These are phyloP conservation scores for Scedosporium minutisporum DNA, from an alignment of 2,329 filamentous ascomycete genomes.

Conservation along the genomic window DNA sequence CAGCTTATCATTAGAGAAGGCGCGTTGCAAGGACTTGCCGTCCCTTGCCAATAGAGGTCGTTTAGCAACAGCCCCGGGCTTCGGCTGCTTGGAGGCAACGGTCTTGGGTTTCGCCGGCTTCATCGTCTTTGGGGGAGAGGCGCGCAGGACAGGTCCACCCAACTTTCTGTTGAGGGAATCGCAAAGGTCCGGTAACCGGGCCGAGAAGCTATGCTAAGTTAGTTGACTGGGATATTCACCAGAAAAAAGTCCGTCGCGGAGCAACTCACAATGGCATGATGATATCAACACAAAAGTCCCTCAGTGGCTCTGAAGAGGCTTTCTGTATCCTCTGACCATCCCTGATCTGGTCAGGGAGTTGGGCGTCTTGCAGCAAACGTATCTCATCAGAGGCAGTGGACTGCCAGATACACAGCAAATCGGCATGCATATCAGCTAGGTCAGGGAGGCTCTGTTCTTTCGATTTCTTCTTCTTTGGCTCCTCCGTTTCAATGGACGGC, in stretches of 20 bases:
- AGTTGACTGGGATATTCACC: slow-evolving; percentile 17
- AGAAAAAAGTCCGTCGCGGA: no score
- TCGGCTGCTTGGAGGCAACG: slow-evolving; percentile 29
- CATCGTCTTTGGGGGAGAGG: slow-evolving; percentile 38
- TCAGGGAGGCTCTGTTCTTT: slow-evolving; percentile 54
- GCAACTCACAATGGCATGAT: slow-evolving; percentile 63
- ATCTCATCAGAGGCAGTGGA: slow-evolving; percentile 57
- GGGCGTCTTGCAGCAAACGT: slow-evolving; percentile 38
- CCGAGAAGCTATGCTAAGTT: slow-evolving; percentile 51
- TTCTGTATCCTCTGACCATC: slow-evolving; percentile 29
- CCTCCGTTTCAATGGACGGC: slow-evolving; percentile 10
- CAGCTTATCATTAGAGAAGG: slow-evolving; percentile 50
- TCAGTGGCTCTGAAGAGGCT: slow-evolving; percentile 50
- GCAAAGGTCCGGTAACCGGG: slow-evolving; percentile 63
- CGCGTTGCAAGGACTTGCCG: slow-evolving; percentile 48
- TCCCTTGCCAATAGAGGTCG: slow-evolving; percentile 31
- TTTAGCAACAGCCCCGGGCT: slow-evolving; percentile 43
- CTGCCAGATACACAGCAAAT: slow-evolving; percentile 77
- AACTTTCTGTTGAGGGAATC: slow-evolving; percentile 64
- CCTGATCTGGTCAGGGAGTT: slow-evolving; percentile 21
- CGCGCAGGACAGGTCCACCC: slow-evolving; percentile 56
- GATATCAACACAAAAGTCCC: slow-evolving; percentile 71
- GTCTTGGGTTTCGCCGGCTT: slow-evolving; percentile 31
- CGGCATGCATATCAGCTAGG: slow-evolving; percentile 63
- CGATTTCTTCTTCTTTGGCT: slow-evolving; percentile 36